A percentile compares a stretch with the other conserved stretches of the same genome.
These are phyloP conservation scores for Lentinula sp. DNA, from an alignment of 768 basidiomycete genomes.

Conservation along the genomic window DNA sequence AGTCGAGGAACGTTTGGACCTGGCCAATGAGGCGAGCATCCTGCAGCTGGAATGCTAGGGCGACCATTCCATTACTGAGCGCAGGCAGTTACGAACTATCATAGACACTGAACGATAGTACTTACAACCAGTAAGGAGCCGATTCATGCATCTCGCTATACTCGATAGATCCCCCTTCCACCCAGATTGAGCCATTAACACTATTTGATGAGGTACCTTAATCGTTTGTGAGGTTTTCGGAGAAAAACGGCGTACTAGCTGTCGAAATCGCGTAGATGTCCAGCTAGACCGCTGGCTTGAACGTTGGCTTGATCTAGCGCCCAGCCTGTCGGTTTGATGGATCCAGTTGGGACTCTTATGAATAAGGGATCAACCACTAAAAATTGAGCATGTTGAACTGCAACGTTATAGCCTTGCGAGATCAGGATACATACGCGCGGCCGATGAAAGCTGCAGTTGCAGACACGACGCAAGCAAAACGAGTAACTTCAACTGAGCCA, in stretches of 20 bases:
- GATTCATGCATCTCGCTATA: constrained; percentile 40
- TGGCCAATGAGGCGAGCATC: constrained; percentile 30
- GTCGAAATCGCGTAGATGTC: constrained; percentile 33
- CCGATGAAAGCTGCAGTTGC: background rate
- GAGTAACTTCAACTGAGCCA: background rate
- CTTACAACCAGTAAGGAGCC: constrained; percentile 39
- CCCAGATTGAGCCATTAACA: constrained; percentile 38
- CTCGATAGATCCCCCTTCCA: constrained; percentile 33
- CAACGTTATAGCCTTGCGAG: background rate
- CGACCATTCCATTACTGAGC: constrained; percentile 32
- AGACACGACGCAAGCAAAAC: background rate
- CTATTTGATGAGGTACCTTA: constrained; percentile 10
- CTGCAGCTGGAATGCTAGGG: constrained; percentile 33
- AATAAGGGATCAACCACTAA: constrained; percentile 26
- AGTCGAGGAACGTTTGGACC: constrained; percentile 31
- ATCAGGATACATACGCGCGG: background rate
- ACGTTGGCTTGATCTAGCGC: constrained; percentile 32
- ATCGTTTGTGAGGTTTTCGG: background rate
- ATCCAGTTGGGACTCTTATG: constrained; percentile 25
- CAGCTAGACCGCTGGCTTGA: constrained; percentile 34
- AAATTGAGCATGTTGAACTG: background rate
- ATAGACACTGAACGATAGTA: constrained; percentile 1
- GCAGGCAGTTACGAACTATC: background rate
- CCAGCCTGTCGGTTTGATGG: constrained; percentile 34
- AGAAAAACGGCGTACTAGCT: constrained; percentile 24